Evolutionary conservation across 352 stramenopile species (phyloP), one percentile per base, ranked within the genome.

Genomic region (Globisporangium spiculum): DNA sequence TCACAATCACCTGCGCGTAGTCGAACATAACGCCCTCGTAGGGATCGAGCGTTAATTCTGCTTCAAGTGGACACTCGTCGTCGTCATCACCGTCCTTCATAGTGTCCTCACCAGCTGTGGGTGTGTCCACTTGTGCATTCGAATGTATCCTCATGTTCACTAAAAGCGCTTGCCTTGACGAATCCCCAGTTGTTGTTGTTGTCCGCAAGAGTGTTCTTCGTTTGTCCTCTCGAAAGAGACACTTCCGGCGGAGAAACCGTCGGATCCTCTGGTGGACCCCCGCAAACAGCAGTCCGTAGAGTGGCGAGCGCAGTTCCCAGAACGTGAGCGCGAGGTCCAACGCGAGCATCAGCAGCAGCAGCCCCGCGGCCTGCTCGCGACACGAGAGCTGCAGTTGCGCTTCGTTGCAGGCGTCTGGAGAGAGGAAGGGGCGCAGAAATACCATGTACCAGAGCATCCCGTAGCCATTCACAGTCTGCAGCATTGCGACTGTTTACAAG

Each of bases 1-100:
- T 84, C 20, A 88, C 71, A 61, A 89, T 60, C 30, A 94, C 73
- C 57, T 91, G 84, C 9, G 84, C 84, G 70, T 93, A 94, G 72
- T 92, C 86, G 48, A 88, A 83, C 63, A 93, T 77, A 14, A 93
- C 84, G 36, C 86, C 86, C 30, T 91, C 81, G 64, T 91, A 92
- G 38, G 71, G 65, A 7, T 74, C 71, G 41, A 94, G 63, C 22
- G 66, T 63, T 12, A 84, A 66, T 36, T 94, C 83, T 1, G 24
- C 38, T 30, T 82, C 79, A 16, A 88, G 61, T 20, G 41, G n/a
- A 50, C 48, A 24, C 53, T 27, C 36, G 14, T 60, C 32, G 20
- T 55, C 55, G 22, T 57, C 57, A 34, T 48, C 10, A 46, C 69
- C 56, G 26, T 70, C 48, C 38, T 55, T 32, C 44, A 16, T 60